These are phyloP conservation scores for Tephrocybe sp. DNA, from an alignment of 768 basidiomycete species.

Conservation along the genomic window DNA sequence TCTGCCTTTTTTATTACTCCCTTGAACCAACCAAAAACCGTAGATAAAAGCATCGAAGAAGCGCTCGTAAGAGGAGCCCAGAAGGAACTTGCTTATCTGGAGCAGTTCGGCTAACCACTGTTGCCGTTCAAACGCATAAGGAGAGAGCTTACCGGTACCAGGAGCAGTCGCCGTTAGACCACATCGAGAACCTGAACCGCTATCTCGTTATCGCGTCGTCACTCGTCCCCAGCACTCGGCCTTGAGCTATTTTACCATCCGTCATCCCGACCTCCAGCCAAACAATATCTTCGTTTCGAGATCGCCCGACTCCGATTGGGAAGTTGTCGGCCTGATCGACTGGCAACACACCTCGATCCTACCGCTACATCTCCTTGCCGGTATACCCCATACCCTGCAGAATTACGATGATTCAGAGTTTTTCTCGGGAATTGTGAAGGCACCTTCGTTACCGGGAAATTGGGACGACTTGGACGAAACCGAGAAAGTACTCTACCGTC, in stretches of 20 bases:
- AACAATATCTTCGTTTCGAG: slow-evolving; percentile 49
- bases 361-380: slow-evolving; percentile 48
- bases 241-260: too few relatives aligned
- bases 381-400: slow-evolving; percentile 44
- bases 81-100: slow-evolving; percentile 51
- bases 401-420: slow-evolving; percentile 46
- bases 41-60: slow-evolving; percentile 44
- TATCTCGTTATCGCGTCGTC: slow-evolving; percentile 51
- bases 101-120: slow-evolving; percentile 47
- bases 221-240: slow-evolving; percentile 37
- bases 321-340: slow-evolving; percentile 47
- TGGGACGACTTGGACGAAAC: slow-evolving; percentile 32
- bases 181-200: slow-evolving; percentile 48
- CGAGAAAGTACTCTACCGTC: slow-evolving; percentile 19
- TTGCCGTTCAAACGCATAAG: slow-evolving; percentile 41
- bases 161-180: slow-evolving; percentile 38
- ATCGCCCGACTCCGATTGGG: slow-evolving; percentile 41
- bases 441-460: slow-evolving; percentile 43
- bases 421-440: slow-evolving; percentile 36
- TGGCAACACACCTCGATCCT: slow-evolving; percentile 60
- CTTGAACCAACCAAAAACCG: slow-evolving; percentile 24
- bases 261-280: slow-evolving; percentile 49
- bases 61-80: slow-evolving; percentile 39
- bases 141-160: slow-evolving; percentile 45
- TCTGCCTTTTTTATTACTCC: slow-evolving; percentile 25